Percentiles rank a stretch among this genome's conserved stretches.
Conservation (phyloP, 2,329 filamentous ascomycete species). For the Pseudogymnoascus sp. region DNA sequence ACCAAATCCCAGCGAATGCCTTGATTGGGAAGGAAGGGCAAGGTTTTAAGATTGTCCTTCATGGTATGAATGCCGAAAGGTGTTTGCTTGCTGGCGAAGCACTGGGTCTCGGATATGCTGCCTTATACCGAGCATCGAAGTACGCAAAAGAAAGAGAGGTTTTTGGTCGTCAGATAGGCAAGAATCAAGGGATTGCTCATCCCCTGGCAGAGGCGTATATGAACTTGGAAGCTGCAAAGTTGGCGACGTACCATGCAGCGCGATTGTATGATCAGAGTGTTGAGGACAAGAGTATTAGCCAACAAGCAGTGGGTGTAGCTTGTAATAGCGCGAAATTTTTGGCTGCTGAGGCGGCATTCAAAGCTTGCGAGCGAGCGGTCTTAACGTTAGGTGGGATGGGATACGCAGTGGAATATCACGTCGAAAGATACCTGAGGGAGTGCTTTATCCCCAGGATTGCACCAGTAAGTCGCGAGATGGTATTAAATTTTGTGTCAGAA, state of each 20-base stretch:
- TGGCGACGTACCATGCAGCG: conserved; percentile 59
- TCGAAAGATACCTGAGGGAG: conserved; percentile 58
- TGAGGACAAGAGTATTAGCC: conserved; percentile 43
- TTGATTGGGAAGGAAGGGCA: conserved; percentile 66
- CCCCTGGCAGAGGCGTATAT: conserved; percentile 59
- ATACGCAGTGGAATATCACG: conserved; percentile 57
- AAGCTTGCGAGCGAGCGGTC: conserved; percentile 53
- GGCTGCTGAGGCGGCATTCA: conserved; percentile 56
- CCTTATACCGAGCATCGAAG: conserved; percentile 49
- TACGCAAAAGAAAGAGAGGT: conserved; percentile 62
- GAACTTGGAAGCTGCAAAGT: conserved; percentile 55
- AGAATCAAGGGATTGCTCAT: conserved; percentile 59
- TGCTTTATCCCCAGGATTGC: conserved; percentile 57
- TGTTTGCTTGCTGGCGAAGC: conserved; percentile 73
- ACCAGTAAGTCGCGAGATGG: conserved; percentile 64
- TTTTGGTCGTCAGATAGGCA: conserved; percentile 56
- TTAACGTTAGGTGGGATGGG: conserved; percentile 57
- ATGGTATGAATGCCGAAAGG: conserved; percentile 73
- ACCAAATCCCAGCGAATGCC: conserved; percentile 53
- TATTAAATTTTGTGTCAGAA: conserved; percentile 64
- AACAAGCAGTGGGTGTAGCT: conserved; percentile 52
- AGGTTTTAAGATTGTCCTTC: conserved; percentile 71
- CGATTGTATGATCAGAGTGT: conserved; percentile 50
- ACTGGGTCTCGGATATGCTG: conserved; percentile 70
- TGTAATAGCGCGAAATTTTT: conserved; percentile 66